phyloP scores from a whole-genome alignment of 352 stramenopile species.

The Globisporangium perplexum region DNA sequence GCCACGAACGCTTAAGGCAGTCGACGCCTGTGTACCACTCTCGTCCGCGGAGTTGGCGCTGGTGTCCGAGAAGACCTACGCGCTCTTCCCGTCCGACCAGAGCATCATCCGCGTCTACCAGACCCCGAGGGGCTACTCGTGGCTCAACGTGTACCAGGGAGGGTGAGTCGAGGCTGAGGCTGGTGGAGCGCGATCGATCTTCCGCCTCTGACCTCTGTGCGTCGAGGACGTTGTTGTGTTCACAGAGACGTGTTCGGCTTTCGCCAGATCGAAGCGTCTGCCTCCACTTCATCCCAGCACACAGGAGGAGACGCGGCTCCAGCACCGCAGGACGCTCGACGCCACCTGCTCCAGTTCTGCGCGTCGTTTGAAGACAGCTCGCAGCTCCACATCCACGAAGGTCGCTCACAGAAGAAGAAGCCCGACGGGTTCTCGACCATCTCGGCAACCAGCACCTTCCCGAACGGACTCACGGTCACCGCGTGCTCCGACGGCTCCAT shows the following conservation, averaged over 20 bases:
- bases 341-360: conserved; percentile 34
- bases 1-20: conserved; percentile 39
- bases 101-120: conserved; percentile 51
- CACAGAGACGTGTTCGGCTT: conserved; percentile 58
- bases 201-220: background rate
- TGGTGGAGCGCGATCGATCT: background rate
- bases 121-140: conserved; percentile 28
- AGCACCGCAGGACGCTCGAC: background rate
- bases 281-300: background rate
- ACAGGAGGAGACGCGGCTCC: background rate
- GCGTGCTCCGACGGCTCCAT: conserved; percentile 58
- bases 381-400: conserved; percentile 34
- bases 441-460: conserved; percentile 34
- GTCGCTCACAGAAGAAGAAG: conserved; percentile 27
- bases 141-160: conserved; percentile 64
- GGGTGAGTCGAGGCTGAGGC: conserved; percentile 19
- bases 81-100: conserved; percentile 65
- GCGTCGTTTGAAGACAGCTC: conserved; percentile 52
- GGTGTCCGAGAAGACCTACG: conserved; percentile 38
- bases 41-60: conserved; percentile 38
- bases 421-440: conserved; percentile 45
- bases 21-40: conserved; percentile 39
- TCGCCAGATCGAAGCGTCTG: conserved; percentile 14
- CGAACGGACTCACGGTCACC: conserved; percentile 45
- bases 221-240: background rate